Evolutionary conservation across 331 rosid species (phyloP).

Genomic region (Malus hybrid): DNA sequence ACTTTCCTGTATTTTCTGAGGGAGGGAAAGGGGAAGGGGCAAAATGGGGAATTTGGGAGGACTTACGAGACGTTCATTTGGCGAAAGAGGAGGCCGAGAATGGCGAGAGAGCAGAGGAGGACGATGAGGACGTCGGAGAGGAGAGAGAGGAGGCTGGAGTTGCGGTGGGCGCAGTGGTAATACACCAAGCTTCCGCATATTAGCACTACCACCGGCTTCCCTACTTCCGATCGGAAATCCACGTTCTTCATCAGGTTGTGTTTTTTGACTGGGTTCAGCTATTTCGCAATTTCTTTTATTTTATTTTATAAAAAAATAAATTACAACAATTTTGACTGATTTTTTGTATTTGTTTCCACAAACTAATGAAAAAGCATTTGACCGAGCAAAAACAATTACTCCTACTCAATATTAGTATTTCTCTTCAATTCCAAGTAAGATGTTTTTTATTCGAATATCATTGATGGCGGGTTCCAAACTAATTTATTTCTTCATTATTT

Average conservation of each 20-base stretch:
- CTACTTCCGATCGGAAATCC: conserved; percentile 31
- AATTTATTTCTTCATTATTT: rapidly evolving
- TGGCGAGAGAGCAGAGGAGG: conserved; percentile 91
- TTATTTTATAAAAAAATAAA: no score
- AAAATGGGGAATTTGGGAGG: neutral
- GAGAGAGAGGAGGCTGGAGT: conserved; percentile 64
- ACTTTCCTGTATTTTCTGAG: neutral
- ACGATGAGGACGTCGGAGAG: conserved; percentile 86
- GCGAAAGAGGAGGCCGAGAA: conserved; percentile 89
- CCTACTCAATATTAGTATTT: no score
- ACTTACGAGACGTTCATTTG: conserved; percentile 59
- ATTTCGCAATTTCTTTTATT: no score
- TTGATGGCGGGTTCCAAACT: rapidly evolving
- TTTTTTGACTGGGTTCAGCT: neutral
- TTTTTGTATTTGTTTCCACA: neutral
- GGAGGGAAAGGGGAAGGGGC: neutral
- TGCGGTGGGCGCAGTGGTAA: conserved; percentile 79
- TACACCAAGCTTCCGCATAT: conserved; percentile 60
- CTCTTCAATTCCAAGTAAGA: no score
- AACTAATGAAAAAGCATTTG: neutral
- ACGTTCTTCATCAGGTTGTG: neutral
- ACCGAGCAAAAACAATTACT: neutral
- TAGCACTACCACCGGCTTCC: conserved; percentile 44
- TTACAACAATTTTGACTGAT: neutral
- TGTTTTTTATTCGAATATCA: no score